Evolutionary conservation across 2,329 filamentous ascomycete genomes (phyloP), one percentile per base, ranked within the genome.

Genomic region (Macrophomina tecta): DNA sequence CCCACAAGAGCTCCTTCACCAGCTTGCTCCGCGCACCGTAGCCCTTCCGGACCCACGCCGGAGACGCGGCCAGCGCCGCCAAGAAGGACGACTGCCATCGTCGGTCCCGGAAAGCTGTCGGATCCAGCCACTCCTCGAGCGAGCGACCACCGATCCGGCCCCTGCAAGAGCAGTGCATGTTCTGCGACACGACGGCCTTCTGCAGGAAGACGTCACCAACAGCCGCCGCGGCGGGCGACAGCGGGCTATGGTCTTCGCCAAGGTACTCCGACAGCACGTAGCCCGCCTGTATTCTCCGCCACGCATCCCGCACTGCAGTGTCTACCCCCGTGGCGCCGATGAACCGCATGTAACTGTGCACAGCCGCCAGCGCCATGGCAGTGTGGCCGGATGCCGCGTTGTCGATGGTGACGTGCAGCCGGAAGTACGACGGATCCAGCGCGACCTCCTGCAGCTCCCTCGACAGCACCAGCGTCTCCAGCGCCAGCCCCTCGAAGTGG

Each of bases 371-470:
- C 1, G 82, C 82, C 78, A 85, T 84, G 2, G 81, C 81, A 12
- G 81, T 76, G 70, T 85, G 84, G 0, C 84, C 83, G 0, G 79
- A 81, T 67, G 84, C 74, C 4, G 77, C 74, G 69, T 85, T 85
- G 69, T 85, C 84, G 60, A 86, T 85, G 0, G 81, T 77, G 48
- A 85, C 75, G 71, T 85, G 83, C 4, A 86, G 73, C n/a, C 79
- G 70, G 69, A 85, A 86, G 70, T 85, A 85, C 48, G 82, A 81
- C 0, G 79, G 71, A 65, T 83, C 74, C 8, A 85, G 68, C 5
- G 73, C 72, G 28, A 85, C 66, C 68, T 83, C 82, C 14, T 72
- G 73, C 30, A 85, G 73, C 70, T 85, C 83, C 45, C 80, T 76
- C 5, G 77, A 73, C 0, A 79, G 78, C 51, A 76, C 76, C 66